Conservation (phyloP, 1,284 basidiomycete species). For the Tremellales sp. region DNA sequence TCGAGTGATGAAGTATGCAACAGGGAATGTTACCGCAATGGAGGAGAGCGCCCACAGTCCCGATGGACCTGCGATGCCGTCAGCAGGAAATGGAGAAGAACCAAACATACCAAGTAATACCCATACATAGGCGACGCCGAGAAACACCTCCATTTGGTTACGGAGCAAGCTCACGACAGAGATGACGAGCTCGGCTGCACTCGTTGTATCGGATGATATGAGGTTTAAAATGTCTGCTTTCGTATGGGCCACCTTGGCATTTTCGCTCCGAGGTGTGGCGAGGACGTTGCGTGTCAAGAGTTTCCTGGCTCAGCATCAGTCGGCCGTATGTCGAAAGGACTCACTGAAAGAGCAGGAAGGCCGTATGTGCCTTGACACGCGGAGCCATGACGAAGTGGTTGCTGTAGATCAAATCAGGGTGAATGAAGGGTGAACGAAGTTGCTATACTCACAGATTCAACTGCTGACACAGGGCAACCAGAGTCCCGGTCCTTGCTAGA, state of each 20-base stretch:
- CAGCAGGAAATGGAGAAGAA: conserved; percentile 54
- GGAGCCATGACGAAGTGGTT: conserved; percentile 15
- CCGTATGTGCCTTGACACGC: conserved; percentile 16
- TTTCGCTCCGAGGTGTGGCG: conserved; percentile 10
- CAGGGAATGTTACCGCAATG: conserved; percentile 55
- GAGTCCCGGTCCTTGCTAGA: conserved; percentile 8
- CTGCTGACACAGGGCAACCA: conserved; percentile 14
- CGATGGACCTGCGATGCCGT: conserved; percentile 21
- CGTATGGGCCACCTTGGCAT: conserved; percentile 18
- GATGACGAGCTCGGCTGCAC: conserved; percentile 15
- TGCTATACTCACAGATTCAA: conserved; percentile 14
- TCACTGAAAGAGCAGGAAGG: conserved; percentile 27
- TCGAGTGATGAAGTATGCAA: conserved; percentile 80
- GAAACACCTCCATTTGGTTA: conserved; percentile 72
- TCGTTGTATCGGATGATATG: conserved; percentile 23
- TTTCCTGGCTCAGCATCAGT: conserved; percentile 19
- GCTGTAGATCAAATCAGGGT: not conserved
- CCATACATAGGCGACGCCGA: conserved; percentile 74
- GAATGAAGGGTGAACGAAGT: not conserved
- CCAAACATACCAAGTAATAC: conserved; percentile 62
- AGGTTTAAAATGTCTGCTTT: conserved; percentile 37
- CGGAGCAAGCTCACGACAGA: conserved; percentile 50
- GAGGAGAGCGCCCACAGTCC: conserved; percentile 29
- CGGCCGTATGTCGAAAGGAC: conserved; percentile 3
- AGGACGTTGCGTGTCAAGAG: conserved; percentile 27